Percentiles rank a stretch among this genome's conserved stretches.
Conservation (phyloP, 2,329 filamentous ascomycete genomes). For the Pyrenophora teres region DNA sequence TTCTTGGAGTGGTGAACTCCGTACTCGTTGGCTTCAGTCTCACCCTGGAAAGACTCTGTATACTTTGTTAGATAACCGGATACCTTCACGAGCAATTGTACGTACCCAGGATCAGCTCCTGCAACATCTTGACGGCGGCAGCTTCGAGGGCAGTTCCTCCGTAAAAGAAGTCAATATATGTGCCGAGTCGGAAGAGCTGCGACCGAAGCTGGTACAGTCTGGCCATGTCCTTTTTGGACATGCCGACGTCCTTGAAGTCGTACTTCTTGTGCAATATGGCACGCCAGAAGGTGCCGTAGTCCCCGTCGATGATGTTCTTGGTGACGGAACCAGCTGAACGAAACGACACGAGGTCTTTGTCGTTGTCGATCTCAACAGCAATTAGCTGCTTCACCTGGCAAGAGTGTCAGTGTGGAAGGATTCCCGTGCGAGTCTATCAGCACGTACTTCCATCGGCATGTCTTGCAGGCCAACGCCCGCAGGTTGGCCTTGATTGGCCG, state of each 20-base stretch:
- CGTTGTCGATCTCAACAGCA: slow-evolving; percentile 43
- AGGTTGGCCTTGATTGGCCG: too few relatives aligned
- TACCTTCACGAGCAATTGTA: background rate
- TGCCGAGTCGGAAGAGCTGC: slow-evolving; percentile 27
- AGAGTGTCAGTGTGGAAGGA: background rate
- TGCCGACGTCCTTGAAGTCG: slow-evolving; percentile 36
- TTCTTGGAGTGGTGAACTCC: slow-evolving; percentile 42
- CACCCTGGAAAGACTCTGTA: slow-evolving; percentile 41
- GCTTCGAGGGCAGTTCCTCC: too few relatives aligned
- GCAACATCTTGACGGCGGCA: slow-evolving; percentile 34
- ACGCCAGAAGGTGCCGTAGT: slow-evolving; percentile 54
- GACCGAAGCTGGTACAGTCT: slow-evolving; percentile 40
- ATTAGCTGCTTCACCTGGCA: slow-evolving; percentile 50
- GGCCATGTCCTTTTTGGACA: slow-evolving; percentile 34
- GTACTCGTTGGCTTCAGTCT: slow-evolving; percentile 18
- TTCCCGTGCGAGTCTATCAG: too few relatives aligned
- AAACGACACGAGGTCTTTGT: slow-evolving; percentile 53
- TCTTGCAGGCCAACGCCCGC: too few relatives aligned
- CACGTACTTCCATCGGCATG: slow-evolving; percentile 31
- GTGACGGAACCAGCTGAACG: slow-evolving; percentile 48
- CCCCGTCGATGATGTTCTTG: slow-evolving; percentile 48
- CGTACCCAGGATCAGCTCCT: slow-evolving; percentile 53
- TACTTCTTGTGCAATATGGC: slow-evolving; percentile 50
- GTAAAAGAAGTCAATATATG: slow-evolving; percentile 21
- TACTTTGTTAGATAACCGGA: background rate